phyloP scores from a whole-genome alignment of 176 grass and related monocot genomes.

The Cocos nucifera region DNA sequence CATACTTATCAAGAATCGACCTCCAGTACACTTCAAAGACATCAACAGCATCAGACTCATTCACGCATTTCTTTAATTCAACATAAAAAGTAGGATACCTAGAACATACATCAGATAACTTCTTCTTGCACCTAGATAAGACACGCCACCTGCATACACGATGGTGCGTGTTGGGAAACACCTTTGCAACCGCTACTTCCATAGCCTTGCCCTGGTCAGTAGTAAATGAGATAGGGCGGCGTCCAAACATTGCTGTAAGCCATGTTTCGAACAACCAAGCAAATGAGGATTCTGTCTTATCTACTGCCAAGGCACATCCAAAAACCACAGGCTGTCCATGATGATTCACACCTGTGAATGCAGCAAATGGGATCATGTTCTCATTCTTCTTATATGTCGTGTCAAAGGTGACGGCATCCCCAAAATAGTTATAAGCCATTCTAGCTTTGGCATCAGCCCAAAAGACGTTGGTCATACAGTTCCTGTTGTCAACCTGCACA shows the following conservation, averaged over 20 bases:
- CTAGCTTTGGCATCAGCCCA: conserved; percentile 91
- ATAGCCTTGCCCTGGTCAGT: conserved; percentile 77
- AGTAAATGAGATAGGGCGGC: conserved; percentile 55
- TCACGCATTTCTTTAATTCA: conserved; percentile 68
- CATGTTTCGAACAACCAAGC: conserved; percentile 78
- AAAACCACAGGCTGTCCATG: conserved; percentile 72
- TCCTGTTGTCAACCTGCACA: conserved; percentile 58
- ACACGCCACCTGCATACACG: conserved; percentile 88
- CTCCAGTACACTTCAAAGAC: conserved; percentile 73
- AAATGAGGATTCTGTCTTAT: conserved; percentile 62
- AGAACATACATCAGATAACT: conserved; percentile 55
- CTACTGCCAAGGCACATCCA: conserved; percentile 78
- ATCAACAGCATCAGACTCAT: conserved; percentile 41
- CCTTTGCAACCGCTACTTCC: conserved; percentile 45
- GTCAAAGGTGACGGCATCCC: conserved; percentile 84
- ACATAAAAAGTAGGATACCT: conserved; percentile 57
- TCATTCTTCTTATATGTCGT: conserved; percentile 62
- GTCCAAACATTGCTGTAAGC: conserved; percentile 66
- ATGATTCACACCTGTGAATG: conserved; percentile 76
- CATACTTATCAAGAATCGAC: conserved; percentile 74
- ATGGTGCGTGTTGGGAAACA: conserved; percentile 77
- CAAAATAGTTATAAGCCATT: conserved; percentile 74
- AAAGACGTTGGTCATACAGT: conserved; percentile 65
- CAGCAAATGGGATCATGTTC: conserved; percentile 71
- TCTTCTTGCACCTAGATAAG: conserved; percentile 88